phyloP scores from a whole-genome alignment of 2,329 filamentous ascomycete species.

The Fusarium guadeloupense region DNA sequence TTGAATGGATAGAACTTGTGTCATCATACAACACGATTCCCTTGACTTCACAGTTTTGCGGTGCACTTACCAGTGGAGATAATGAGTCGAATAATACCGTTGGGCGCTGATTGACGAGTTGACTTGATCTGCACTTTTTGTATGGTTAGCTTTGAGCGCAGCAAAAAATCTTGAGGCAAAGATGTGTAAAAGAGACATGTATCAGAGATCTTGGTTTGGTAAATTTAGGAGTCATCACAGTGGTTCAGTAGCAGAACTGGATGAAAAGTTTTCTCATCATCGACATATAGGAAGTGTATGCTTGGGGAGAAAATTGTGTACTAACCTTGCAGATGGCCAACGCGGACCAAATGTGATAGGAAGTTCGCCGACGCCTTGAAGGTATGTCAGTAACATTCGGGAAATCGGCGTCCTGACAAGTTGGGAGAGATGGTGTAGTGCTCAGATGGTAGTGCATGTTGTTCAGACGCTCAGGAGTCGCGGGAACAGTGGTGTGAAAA shows the following conservation, averaged over 20 bases:
- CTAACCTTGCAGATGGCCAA: constrained; percentile 19
- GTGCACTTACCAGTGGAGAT: constrained; percentile 21
- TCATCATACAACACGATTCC: constrained; percentile 48
- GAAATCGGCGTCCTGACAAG: neutral
- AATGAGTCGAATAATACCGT: neutral
- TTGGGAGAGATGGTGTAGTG: neutral
- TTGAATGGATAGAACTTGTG: constrained; percentile 79
- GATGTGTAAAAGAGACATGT: constrained; percentile 32
- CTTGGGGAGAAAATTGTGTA: neutral
- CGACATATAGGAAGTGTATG: constrained; percentile 40
- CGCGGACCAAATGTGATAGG: neutral
- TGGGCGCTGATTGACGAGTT: neutral
- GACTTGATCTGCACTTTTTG: neutral
- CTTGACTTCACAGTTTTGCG: neutral
- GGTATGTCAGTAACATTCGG: constrained; percentile 3
- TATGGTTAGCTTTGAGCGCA: constrained; percentile 18
- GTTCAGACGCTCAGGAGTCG: constrained; percentile 69
- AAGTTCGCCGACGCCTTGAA: neutral
- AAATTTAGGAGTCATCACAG: constrained; percentile 71
- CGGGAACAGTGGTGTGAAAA: constrained; percentile 66
- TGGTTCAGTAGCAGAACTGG: constrained; percentile 81
- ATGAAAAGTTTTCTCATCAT: constrained; percentile 72
- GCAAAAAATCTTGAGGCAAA: neutral
- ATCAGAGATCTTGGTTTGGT: constrained; percentile 72
- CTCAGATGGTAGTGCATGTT: constrained; percentile 84